Base-by-base conservation (phyloP, 371 early-diverging fungal species). In the Lichtheimia ornata region DNA sequence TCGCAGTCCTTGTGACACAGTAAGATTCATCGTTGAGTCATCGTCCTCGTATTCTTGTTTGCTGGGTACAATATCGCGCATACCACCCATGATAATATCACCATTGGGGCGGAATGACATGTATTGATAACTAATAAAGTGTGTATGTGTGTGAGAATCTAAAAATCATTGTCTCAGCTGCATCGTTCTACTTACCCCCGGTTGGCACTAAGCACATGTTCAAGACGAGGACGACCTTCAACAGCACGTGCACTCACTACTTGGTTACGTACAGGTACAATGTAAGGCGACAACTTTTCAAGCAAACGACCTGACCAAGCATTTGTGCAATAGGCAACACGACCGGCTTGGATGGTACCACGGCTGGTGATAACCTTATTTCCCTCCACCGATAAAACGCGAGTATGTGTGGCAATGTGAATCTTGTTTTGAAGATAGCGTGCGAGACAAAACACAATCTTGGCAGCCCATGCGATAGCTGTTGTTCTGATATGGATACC, bases 191-290 rank as follows among this genome's bases (percentile, higher is more conserved):
- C 22, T n/a, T 47, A 66, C 58, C 69, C 84, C 2, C 66, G 52
- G 52, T 84, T 73, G 24, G 78, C 76, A 18, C 64, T 66, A 7
- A 81, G 18, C 17, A 69, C 68, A 61, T 65, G 69, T 45, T 74
- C 74, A 55, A 73, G 67, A 28, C 63, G 52, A 6, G 54, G 60
- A 0, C 50, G 63, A 62, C 15, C 61, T 41, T 18, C 68, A 57
- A 42, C 66, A 55, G 64, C 55, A 17, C 49, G 56, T 13, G 63
- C 59, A 43, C 64, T 65, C 2, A 82, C 53, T 9, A 84, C 85
- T 64, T 84, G 85, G 63, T 84, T 84, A 22, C 76, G 72, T 17
- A 84, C 73, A 3, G 85, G 82, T 2, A 62, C 61, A 22, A 84
- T 53, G 9, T 60, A 57, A 18, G 64, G 35, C 2, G 42, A 22